Percentiles rank a stretch among this genome's conserved stretches.
phyloP scores from a whole-genome alignment of 768 basidiomycete species.

The Russula compacta region DNA sequence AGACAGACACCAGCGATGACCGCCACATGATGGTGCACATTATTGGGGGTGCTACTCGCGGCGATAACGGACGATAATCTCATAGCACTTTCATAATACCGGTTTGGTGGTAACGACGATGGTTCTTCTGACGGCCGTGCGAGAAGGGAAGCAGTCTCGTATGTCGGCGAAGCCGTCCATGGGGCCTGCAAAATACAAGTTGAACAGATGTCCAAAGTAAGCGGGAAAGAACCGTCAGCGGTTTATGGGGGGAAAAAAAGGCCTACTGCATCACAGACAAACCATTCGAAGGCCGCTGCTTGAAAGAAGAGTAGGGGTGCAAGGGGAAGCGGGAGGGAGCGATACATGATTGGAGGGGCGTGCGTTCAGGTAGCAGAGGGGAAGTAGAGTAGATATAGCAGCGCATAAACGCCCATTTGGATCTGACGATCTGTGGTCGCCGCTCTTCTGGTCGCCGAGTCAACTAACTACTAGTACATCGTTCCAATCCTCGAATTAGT shows the following conservation, averaged over 20 bases:
- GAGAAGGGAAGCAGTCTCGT: not conserved
- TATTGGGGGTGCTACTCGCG: not conserved
- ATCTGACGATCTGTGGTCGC: slow-evolving; percentile 10
- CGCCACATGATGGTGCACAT: not conserved
- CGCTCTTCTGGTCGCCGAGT: slow-evolving; percentile 2
- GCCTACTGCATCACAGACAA: not conserved
- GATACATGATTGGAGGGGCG: not conserved
- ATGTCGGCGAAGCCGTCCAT: not conserved
- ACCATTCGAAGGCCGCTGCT: slow-evolving; percentile 1
- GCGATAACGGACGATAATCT: not conserved
- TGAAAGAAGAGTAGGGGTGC: not conserved
- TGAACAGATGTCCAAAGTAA: not conserved
- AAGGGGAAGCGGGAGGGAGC: not conserved
- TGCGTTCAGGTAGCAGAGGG: not conserved
- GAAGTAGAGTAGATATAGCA: slow-evolving; percentile 3
- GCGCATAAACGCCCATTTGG: not conserved
- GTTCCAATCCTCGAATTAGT: slow-evolving; percentile 1
- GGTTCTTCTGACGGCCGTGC: not conserved
- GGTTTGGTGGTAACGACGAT: not conserved
- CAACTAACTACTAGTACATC: not conserved
- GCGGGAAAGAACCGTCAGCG: not conserved
- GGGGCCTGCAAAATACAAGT: not conserved
- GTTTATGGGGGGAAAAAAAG: no score
- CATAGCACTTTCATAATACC: not conserved
- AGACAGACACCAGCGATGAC: slow-evolving; percentile 1